A percentile compares a stretch with the other conserved stretches of the same genome.
These are phyloP conservation scores for Rhizopus delemar DNA, from an alignment of 371 early-diverging fungal species.

Conservation along the genomic window DNA sequence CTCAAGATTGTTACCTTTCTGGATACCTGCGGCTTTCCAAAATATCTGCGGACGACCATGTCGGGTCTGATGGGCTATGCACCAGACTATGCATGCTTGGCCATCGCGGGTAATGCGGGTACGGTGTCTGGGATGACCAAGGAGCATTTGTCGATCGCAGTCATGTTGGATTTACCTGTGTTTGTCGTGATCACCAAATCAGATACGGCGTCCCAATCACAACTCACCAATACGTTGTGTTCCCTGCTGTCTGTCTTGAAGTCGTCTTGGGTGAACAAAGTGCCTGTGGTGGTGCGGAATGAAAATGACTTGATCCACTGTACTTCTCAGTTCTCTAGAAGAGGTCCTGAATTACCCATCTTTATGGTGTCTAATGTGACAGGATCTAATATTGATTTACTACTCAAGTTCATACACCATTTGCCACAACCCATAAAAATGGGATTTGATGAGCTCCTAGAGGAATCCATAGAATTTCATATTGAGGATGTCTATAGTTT, in stretches of 20 bases:
- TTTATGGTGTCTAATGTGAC: conserved; percentile 88
- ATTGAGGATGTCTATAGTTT: conserved; percentile 87
- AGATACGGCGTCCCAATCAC: conserved; percentile 82
- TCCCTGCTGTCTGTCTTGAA: conserved; percentile 65
- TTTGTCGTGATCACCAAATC: conserved; percentile 89
- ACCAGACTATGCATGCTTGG: conserved; percentile 87
- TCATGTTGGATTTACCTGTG: conserved; percentile 82
- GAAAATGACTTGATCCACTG: conserved; percentile 71
- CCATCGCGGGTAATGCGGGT: conserved; percentile 81
- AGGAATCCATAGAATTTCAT: conserved; percentile 73
- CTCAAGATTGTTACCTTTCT: conserved; percentile 84
- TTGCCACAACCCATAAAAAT: conserved; percentile 53
- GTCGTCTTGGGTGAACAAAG: conserved; percentile 74
- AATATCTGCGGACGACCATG: conserved; percentile 89
- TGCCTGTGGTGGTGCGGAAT: conserved; percentile 76
- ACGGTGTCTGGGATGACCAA: conserved; percentile 80
- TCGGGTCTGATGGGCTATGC: conserved; percentile 86
- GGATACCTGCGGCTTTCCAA: conserved; percentile 91
- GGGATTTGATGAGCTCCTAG: conserved; percentile 40
- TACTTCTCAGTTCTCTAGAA: conserved; percentile 60
- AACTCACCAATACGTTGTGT: conserved; percentile 63
- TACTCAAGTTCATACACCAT: conserved; percentile 75
- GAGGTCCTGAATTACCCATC: conserved; percentile 72
- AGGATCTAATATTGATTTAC: conserved; percentile 76
- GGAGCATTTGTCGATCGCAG: conserved; percentile 84